Evolutionary conservation across 345 rosid species (phyloP), one percentile per base, ranked within the genome.

Genomic region (Citrus reticulata): DNA sequence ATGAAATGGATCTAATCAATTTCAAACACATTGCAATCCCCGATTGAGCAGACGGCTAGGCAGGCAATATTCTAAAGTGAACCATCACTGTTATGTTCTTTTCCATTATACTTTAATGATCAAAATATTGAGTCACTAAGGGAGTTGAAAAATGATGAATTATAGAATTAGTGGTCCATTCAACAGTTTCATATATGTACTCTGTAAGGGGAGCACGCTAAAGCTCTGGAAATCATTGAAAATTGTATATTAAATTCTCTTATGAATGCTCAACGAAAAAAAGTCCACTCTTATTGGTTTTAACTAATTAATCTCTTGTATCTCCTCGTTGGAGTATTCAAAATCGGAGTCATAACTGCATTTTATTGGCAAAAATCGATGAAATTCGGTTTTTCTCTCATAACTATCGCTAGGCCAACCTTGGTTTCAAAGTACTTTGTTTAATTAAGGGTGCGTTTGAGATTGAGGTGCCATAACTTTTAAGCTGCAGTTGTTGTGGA

Each of bases 41-140:
- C 68, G 34, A 81, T 69, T 77, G 77, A 34, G 32, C 57, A 8
- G 82, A 10, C 82, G 82, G 82, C 74, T 68, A 25, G 7, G 34
- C 25, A 22, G 11, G 17, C 19, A 34, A 22, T 51, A 51, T 49
- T 70, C 30, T 49, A 20, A 19, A 29, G 13, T 0, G 30, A 49
- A 20, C 40, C 74, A n/a, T 37, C 70, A 20, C 49, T 22, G 0
- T 61, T 1, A 6, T 63, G 24, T 42, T 61, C 5, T 39, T 32
- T 69, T 34, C 34, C 20, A 16, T n/a, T 61, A 58, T 69, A 58
- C 63, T 73, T 66, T 11, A 16, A n/a, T 37, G 4, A 55, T 55
- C 70, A 60, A 69, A 63, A 25, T 55, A 27, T 73, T 6, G 66
- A 37, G 67, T 73, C 76, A 73, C 5, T 6, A 5, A 24, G 63